Conservation (phyloP, 345 rosid species). For the Gossypium ekmanianum region DNA sequence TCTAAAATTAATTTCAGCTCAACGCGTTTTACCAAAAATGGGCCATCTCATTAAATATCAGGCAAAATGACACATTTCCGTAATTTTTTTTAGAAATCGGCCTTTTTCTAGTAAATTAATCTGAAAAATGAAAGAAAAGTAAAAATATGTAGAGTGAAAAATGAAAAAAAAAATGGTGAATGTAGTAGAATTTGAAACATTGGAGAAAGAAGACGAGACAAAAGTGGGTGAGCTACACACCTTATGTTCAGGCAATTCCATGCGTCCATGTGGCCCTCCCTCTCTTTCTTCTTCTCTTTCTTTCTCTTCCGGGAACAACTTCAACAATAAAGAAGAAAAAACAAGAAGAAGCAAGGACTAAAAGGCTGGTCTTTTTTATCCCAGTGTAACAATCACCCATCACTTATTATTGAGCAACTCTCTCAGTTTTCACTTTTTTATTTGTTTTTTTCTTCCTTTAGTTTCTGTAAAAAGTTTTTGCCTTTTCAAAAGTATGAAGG, state of each 20-base stretch:
- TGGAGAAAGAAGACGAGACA: neutral
- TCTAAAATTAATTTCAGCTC: too few species aligned
- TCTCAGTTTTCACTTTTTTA: too few species aligned
- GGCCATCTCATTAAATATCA: too few species aligned
- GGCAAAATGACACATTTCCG: too few species aligned
- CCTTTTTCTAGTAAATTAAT: too few species aligned
- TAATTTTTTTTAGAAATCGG: too few species aligned
- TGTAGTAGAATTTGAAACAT: neutral
- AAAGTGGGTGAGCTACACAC: constrained; percentile 22
- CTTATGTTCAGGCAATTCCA: constrained; percentile 37
- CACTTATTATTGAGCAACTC: too few species aligned
- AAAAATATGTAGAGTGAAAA: too few species aligned
- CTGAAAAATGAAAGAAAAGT: too few species aligned
- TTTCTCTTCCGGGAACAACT: neutral
- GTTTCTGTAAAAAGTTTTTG: neutral
- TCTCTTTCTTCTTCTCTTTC: constrained; percentile 4
- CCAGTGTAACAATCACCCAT: neutral
- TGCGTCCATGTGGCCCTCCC: constrained; percentile 43
- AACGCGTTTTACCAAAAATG: too few species aligned
- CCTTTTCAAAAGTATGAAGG: constrained; percentile 48
- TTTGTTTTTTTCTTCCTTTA: neutral
- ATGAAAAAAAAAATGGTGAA: too few species aligned
- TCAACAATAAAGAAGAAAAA: neutral
- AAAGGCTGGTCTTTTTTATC: neutral
- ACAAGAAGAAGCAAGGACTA: neutral